Percentiles rank a stretch among this genome's conserved stretches.
These are phyloP conservation scores for Omphalotus guepiniiformis DNA, from an alignment of 768 basidiomycete genomes.

Conservation along the genomic window DNA sequence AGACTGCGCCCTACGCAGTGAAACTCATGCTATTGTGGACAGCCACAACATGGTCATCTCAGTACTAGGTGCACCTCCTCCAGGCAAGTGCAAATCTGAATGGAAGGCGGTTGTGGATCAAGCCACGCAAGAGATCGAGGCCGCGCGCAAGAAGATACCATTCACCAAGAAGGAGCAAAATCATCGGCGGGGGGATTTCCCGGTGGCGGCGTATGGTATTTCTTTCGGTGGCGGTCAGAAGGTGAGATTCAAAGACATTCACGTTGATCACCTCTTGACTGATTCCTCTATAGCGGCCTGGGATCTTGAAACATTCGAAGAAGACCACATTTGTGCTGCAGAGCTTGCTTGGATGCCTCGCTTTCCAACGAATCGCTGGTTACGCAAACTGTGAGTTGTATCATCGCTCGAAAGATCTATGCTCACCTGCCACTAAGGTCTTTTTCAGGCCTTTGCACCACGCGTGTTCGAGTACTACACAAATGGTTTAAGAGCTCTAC, in stretches of 20 bases:
- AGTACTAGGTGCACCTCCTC: too few relatives aligned
- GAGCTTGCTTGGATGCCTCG: neutral
- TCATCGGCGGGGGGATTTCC: neutral
- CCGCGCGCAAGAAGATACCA: neutral
- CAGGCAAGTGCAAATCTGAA: too few relatives aligned
- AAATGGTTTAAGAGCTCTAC: neutral
- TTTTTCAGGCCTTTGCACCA: neutral
- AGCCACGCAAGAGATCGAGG: too few relatives aligned
- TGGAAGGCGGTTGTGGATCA: too few relatives aligned
- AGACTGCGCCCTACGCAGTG: too few relatives aligned
- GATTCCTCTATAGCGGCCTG: neutral
- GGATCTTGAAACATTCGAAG: neutral
- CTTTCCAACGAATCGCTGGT: neutral
- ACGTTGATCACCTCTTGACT: neutral
- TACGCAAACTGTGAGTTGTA: neutral
- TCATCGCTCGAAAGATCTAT: neutral
- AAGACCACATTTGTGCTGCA: neutral
- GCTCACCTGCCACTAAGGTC: neutral
- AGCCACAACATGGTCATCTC: too few relatives aligned
- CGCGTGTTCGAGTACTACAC: neutral
- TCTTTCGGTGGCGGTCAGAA: conserved; percentile 8
- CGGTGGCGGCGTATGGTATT: neutral
- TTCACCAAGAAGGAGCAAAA: neutral
- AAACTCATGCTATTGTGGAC: too few relatives aligned
- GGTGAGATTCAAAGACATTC: neutral